phyloP scores from a whole-genome alignment of 345 rosid genomes.

The Eucalyptus regnans region DNA sequence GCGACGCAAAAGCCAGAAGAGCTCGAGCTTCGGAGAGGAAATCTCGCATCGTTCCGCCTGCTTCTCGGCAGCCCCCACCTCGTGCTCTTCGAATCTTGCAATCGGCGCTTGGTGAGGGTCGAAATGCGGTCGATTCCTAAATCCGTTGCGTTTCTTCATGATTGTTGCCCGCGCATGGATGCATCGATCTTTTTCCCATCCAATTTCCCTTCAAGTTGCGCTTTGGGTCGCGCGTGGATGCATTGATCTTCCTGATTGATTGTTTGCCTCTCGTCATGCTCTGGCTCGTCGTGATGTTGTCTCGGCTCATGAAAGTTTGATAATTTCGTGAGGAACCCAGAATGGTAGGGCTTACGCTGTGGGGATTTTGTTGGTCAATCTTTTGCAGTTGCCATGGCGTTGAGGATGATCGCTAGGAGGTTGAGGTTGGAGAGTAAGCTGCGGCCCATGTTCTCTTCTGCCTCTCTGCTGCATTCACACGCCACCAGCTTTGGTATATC shows the following conservation, averaged over 20 bases:
- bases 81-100: background rate
- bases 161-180: background rate
- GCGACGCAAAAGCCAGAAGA: background rate
- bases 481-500: conserved; percentile 88
- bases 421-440: background rate
- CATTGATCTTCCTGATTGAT: background rate
- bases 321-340: background rate
- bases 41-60: background rate
- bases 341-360: background rate
- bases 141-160: background rate
- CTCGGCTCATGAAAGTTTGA: background rate
- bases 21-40: background rate
- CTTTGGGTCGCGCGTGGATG: background rate
- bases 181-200: background rate
- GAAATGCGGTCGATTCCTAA: background rate
- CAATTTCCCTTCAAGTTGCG: background rate
- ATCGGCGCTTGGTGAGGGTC: background rate
- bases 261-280: background rate
- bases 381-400: background rate
- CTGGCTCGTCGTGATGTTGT: background rate
- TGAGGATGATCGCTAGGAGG: background rate
- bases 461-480: conserved; percentile 55
- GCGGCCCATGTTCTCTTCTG: background rate
- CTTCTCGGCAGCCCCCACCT: background rate
- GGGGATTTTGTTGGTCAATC: background rate